These are phyloP conservation scores for Aureobasidium sp. DNA, from an alignment of 2,329 filamentous ascomycete species.

Conservation along the genomic window DNA sequence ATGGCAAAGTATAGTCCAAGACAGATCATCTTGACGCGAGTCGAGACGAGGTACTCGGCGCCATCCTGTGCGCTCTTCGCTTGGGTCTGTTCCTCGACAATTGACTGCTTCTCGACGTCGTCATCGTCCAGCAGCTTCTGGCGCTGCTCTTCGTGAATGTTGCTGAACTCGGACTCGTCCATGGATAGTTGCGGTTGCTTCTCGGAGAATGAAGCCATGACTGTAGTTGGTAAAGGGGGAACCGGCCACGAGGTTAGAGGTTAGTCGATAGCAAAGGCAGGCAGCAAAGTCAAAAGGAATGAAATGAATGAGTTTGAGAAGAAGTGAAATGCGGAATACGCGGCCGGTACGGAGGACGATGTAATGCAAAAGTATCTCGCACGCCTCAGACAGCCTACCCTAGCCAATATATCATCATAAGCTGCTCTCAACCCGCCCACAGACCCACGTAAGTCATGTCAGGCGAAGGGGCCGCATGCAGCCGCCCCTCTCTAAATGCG, in stretches of 20 bases:
- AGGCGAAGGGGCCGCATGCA: not conserved
- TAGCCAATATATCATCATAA: conserved; percentile 9
- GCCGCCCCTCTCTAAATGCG: conserved; percentile 2
- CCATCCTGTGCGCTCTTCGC: conserved; percentile 8
- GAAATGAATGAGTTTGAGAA: not conserved
- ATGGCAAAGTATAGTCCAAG: conserved; percentile 39
- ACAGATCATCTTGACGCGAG: conserved; percentile 11
- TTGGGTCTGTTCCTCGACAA: not conserved
- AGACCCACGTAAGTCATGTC: not conserved
- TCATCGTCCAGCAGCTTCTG: conserved; percentile 2
- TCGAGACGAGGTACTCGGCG: conserved; percentile 13
- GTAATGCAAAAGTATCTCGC: conserved; percentile 2
- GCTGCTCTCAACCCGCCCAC: not conserved
- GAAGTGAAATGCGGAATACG: not conserved
- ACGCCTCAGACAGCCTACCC: not conserved
- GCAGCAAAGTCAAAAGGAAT: not conserved
- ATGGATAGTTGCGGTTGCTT: not conserved
- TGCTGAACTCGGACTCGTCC: conserved; percentile 4
- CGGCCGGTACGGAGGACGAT: not conserved
- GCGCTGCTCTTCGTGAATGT: not conserved
- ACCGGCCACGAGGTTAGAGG: not conserved
- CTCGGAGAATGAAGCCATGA: conserved; percentile 1
- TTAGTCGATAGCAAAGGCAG: not conserved
- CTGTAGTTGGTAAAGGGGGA: not conserved
- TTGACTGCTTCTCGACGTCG: conserved; percentile 10